These are phyloP conservation scores for Cladobotryum mycophilum DNA, from an alignment of 2,329 filamentous ascomycete genomes.

Conservation along the genomic window DNA sequence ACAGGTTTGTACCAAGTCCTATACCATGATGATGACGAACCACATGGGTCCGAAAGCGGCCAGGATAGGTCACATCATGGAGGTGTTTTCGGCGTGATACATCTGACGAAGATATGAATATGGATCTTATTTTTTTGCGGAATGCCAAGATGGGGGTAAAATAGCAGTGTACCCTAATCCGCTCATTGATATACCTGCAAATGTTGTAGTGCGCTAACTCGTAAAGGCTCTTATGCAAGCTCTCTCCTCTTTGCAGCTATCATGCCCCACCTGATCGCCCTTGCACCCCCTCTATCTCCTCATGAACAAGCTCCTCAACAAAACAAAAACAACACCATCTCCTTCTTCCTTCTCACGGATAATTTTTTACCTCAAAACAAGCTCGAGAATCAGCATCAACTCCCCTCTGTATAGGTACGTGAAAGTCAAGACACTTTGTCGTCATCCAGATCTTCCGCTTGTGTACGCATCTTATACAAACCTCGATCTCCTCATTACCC, in stretches of 20 bases:
- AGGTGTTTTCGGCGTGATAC: background rate
- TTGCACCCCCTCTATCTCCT: background rate
- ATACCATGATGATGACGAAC: background rate
- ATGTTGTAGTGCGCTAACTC: too few species aligned
- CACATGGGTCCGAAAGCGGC: background rate
- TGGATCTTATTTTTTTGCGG: too few species aligned
- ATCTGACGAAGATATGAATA: too few species aligned
- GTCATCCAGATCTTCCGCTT: too few species aligned
- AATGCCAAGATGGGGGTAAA: background rate
- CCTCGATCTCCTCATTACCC: conserved; percentile 10
- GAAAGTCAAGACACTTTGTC: conserved; percentile 12
- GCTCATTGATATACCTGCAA: background rate
- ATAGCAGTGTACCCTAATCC: background rate
- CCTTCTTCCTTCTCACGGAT: background rate
- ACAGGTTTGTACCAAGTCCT: too few species aligned
- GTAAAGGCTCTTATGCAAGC: background rate
- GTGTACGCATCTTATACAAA: too few species aligned
- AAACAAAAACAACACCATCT: background rate
- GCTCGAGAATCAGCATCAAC: conserved; percentile 10
- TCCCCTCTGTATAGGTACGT: conserved; percentile 4
- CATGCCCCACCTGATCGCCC: background rate
- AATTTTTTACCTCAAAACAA: background rate
- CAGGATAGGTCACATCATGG: background rate
- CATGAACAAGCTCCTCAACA: background rate
- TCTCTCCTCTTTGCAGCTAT: background rate